Conservation (phyloP, 768 basidiomycete species). For the Naganishia antarctica region DNA sequence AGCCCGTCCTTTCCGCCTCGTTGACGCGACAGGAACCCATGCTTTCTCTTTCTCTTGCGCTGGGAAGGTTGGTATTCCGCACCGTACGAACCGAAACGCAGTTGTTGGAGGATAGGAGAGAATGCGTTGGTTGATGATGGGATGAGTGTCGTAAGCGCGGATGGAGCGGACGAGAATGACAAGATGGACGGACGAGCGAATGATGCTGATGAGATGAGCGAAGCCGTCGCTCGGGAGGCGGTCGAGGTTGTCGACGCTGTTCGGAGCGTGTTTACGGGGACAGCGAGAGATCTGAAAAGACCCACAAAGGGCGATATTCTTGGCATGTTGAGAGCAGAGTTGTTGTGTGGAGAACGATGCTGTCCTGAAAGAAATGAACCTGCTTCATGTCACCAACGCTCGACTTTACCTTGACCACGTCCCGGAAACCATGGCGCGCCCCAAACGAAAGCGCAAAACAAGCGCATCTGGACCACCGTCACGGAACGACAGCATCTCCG, state of each 20-base stretch:
- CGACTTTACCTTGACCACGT: too few species aligned
- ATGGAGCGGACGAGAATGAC: not conserved
- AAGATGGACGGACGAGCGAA: not conserved
- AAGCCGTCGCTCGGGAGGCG: not conserved
- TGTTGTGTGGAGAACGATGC: not conserved
- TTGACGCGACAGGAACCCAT: conserved; percentile 80
- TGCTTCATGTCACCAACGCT: too few species aligned
- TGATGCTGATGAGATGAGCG: conserved; percentile 7
- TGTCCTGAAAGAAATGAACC: too few species aligned
- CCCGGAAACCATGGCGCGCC: too few species aligned
- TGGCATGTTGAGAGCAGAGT: not conserved
- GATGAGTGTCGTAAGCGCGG: not conserved
- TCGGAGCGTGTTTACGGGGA: not conserved
- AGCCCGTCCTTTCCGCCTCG: conserved; percentile 60
- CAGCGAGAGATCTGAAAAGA: not conserved
- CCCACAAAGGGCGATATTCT: conserved; percentile 4
- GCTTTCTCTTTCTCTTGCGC: conserved; percentile 82
- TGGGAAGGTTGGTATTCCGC: conserved; percentile 97
- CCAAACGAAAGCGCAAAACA: too few species aligned
- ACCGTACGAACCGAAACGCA: conserved; percentile 66
- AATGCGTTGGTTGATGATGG: conserved; percentile 20
- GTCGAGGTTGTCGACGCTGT: conserved; percentile 4
- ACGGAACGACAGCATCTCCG: conserved; percentile 11
- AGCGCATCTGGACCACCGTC: not conserved
- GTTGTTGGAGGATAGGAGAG: conserved; percentile 30